Evolutionary conservation across 1,284 basidiomycete species (phyloP).

Genomic region (Cutaneotrichosporon sp.): DNA sequence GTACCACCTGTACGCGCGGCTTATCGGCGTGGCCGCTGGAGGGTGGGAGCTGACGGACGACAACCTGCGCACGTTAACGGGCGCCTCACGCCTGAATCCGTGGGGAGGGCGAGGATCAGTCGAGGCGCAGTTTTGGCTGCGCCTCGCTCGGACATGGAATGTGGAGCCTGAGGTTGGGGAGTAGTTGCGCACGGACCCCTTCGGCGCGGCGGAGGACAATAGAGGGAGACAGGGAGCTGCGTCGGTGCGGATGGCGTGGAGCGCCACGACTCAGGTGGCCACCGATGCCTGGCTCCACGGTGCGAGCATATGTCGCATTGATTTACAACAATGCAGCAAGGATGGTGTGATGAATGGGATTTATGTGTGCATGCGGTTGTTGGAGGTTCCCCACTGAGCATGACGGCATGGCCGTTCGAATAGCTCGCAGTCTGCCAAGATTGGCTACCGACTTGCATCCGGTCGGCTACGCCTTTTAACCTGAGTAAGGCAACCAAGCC

Average conservation of each 20-base stretch:
- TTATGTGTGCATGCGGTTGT: not conserved
- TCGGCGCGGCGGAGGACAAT: not conserved
- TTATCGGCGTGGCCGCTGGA: conserved; percentile 24
- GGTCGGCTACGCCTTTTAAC: not conserved
- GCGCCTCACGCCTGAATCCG: conserved; percentile 16
- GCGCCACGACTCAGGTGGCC: not conserved
- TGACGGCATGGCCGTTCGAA: no score
- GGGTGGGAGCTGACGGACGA: conserved; percentile 25
- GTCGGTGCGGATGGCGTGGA: not conserved
- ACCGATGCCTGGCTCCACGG: not conserved
- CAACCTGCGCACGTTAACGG: conserved; percentile 19
- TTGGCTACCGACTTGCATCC: not conserved
- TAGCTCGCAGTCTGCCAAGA: not conserved
- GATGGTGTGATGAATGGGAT: not conserved
- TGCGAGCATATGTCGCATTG: not conserved
- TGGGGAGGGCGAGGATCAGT: conserved; percentile 15
- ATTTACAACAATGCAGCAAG: not conserved
- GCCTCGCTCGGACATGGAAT: conserved; percentile 25
- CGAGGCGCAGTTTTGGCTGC: conserved; percentile 22
- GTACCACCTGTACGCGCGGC: conserved; percentile 39
- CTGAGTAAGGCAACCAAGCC: no score
- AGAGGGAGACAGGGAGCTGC: not conserved
- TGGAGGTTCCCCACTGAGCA: no score
- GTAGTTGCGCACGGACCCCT: not conserved
- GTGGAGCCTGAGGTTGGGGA: conserved; percentile 18